Base-by-base conservation (phyloP, 2,329 filamentous ascomycete species). In the Sclerotinia trifoliorum region DNA sequence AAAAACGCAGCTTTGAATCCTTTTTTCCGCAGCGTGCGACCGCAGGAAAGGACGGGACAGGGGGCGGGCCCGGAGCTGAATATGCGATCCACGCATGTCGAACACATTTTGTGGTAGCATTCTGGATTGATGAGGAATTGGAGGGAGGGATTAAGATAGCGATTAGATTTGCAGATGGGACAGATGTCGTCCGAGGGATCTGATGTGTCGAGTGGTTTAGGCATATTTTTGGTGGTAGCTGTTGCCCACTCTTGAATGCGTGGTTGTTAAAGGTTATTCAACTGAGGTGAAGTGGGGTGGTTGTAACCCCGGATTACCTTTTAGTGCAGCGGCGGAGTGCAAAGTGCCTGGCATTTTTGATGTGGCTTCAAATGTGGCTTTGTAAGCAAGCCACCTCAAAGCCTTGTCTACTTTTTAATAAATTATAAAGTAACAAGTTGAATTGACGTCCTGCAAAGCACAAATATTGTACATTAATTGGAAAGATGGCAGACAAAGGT, bases 91-190 rank as follows among this genome's bases (percentile, higher is more conserved):
- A 98, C 94, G 82, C 95, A 99, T 68, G 92, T 94, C 79, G 93
- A 90, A 83, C 95, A 99, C 92, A 99, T 98, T 74, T 93, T 93
- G 84, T 99, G 95, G 83, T 99, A 99, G 86, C 95, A 99, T 83
- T 96, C 93, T 11, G 94, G 93, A 79, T 98, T 97, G 82, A 99
- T 94, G 74, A 95, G 90, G 81, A 99, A 98, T 72, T 90, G 86
- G 86, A 99, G 94, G 81, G 93, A 90, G 70, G 89, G 89, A 83
- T 97, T 97, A 76, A 98, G 90, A 83, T 98, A 98, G 72, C 93
- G 92, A 70, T 92, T 92, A 69, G 93, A 96, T 81, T 97, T 97
- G 90, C 95, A 99, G 74, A 98, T 92, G 68, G 94, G 95, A 81
- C 95, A 99, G 77, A 94, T 91, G 80, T 97, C 93, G 63, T 78